phyloP scores from a whole-genome alignment of 768 basidiomycete genomes.

The Sutorius australiensis region DNA sequence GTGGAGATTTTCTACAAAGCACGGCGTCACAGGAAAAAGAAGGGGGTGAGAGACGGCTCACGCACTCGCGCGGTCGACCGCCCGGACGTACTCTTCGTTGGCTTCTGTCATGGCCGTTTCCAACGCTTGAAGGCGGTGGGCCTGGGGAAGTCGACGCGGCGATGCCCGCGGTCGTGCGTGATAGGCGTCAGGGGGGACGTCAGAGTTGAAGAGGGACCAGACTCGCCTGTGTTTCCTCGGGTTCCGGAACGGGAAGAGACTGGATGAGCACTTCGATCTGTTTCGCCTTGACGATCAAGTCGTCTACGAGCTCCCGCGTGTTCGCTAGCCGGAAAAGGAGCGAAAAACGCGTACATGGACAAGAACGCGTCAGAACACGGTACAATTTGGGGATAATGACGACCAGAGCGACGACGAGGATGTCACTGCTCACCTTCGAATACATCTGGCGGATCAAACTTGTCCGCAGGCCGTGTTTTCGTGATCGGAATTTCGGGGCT shows the following conservation, averaged over 20 bases:
- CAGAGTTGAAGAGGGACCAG: no score
- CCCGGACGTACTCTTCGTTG: conserved; percentile 71
- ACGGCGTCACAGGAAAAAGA: background rate
- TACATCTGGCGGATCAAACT: conserved; percentile 66
- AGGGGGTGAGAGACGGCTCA: conserved; percentile 7
- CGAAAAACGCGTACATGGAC: no score
- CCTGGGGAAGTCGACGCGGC: conserved; percentile 36
- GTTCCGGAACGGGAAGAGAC: conserved; percentile 72
- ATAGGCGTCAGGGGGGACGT: background rate
- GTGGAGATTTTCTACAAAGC: conserved; percentile 51
- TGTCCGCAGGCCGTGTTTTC: conserved; percentile 68
- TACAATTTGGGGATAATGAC: background rate
- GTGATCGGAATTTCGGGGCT: conserved; percentile 80
- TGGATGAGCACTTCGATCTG: conserved; percentile 84
- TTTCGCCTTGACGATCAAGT: conserved; percentile 83
- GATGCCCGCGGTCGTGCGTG: background rate
- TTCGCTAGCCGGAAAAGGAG: conserved; percentile 50
- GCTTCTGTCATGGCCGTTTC: conserved; percentile 69
- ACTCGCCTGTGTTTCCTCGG: conserved; percentile 65
- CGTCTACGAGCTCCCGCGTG: conserved; percentile 77
- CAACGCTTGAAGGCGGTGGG: conserved; percentile 58
- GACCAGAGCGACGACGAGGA: background rate
- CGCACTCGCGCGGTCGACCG: conserved; percentile 75
- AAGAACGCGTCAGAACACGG: background rate
- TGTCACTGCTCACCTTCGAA: conserved; percentile 58